phyloP scores from a whole-genome alignment of 2,329 filamentous ascomycete genomes.

The Phyllosticta citribraziliensis region DNA sequence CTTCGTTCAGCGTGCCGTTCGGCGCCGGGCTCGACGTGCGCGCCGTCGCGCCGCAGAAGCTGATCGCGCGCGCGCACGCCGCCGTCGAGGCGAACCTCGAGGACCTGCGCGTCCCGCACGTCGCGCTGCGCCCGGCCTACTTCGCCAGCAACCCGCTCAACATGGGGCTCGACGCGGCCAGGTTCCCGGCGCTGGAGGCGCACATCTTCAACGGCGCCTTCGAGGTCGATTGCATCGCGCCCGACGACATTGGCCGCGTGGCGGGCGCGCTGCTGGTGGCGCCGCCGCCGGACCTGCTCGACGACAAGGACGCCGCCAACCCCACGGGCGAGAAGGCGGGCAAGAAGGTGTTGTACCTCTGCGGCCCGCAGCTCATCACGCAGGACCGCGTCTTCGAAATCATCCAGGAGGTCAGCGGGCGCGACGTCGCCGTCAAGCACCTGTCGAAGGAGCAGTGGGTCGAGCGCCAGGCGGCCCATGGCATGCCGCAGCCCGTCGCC shows the following conservation, averaged over 20 bases:
- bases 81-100: slow-evolving; percentile 35
- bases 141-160: slow-evolving; percentile 37
- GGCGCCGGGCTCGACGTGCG: slow-evolving; percentile 5
- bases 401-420: background rate
- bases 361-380: background rate
- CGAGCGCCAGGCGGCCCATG: background rate
- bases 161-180: slow-evolving; percentile 11
- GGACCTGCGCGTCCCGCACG: slow-evolving; percentile 30
- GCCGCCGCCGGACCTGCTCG: slow-evolving; percentile 15
- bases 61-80: slow-evolving; percentile 35
- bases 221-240: slow-evolving; percentile 31
- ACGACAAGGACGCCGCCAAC: background rate
- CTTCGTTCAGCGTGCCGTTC: background rate
- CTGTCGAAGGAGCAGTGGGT: background rate
- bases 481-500: background rate
- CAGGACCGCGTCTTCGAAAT: background rate
- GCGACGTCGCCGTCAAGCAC: background rate
- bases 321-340: slow-evolving; percentile 16
- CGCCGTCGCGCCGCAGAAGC: slow-evolving; percentile 18
- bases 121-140: slow-evolving; percentile 32
- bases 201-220: slow-evolving; percentile 22
- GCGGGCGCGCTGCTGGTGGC: slow-evolving; percentile 30
- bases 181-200: slow-evolving; percentile 23
- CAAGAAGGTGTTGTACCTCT: background rate
- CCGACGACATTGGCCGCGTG: slow-evolving; percentile 38